Evolutionary conservation across 306 rosid species (phyloP), one percentile per base, ranked within the genome.

Genomic region (Cercis canadensis): DNA sequence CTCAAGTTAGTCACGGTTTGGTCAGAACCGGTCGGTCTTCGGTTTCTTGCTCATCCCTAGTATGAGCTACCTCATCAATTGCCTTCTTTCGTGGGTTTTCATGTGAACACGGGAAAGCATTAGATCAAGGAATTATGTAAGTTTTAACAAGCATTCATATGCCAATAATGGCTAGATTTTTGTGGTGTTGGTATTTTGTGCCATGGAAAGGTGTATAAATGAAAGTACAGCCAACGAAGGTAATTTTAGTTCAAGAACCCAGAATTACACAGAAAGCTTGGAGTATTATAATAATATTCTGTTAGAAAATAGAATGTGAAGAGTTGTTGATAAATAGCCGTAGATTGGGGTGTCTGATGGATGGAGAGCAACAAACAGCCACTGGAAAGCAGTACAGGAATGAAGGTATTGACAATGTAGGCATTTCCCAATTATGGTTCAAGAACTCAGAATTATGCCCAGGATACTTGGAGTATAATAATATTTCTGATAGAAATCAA

Each of bases 281-380:
- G 19, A 67, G 13, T 59, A 51, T 51, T 21, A 9, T 55, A 60
- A 9, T 55, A 60, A 13, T 29, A 6, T 78, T 43, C 53, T 58
- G 45, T 53, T 45, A 33, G 16, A 18, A 55, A 10, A 7, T 11
- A 13, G 34, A 41, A 41, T 24, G 59, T 24, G 41, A 31, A 24
- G 33, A 14, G 49, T 61, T 53, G 44, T 18, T 75, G 13, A 57
- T 33, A 7, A 60, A 47, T 53, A 36, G 56, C 12, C 59, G 52
- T 62, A 54, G 62, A 37, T 63, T 7, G 46, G 49, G 52, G 65
- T 54, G 7, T 72, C 33, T 56, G 76, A 34, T 50, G 32, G 51
- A 37, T 43, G 62, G 59, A 15, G 9, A 49, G 46, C 47, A 31
- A 45, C 37, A 40, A 58, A 49, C 15, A 5, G 29, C 29, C 29